phyloP scores from a whole-genome alignment of 176 grass and related monocot genomes.

The Oryza longistaminata region DNA sequence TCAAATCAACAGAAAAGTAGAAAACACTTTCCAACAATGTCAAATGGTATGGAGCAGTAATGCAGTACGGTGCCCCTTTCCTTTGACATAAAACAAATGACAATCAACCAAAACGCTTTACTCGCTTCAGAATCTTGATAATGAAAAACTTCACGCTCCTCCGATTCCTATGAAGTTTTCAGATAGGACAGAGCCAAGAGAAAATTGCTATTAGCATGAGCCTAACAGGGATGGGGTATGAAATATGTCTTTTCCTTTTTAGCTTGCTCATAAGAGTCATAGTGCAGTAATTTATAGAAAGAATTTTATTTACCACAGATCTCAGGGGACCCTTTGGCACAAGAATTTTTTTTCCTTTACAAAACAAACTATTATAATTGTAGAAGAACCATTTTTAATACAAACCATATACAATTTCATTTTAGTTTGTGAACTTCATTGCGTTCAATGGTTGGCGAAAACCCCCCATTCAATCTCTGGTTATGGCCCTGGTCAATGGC shows the following conservation, averaged over 20 bases:
- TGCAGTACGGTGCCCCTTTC: neutral
- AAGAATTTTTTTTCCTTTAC: neutral
- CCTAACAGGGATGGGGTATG: neutral
- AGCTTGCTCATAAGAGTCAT: neutral
- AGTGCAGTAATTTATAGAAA: neutral
- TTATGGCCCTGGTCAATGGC: neutral
- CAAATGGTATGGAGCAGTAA: constrained; percentile 9
- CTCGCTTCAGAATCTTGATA: neutral
- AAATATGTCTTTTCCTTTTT: neutral
- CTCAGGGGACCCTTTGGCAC: neutral
- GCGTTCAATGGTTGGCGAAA: neutral
- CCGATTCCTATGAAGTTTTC: neutral
- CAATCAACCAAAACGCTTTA: neutral
- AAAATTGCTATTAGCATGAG: neutral
- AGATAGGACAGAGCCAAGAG: neutral
- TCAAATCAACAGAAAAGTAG: neutral
- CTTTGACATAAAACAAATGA: constrained; percentile 3
- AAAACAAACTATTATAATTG: neutral
- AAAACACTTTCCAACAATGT: neutral
- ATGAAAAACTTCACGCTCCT: neutral
- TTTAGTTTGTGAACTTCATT: neutral
- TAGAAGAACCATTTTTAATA: neutral
- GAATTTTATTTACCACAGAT: neutral
- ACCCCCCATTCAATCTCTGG: neutral
- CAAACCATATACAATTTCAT: neutral